These are phyloP conservation scores for Eutypa lata DNA, from an alignment of 2,329 filamentous ascomycete species.

Conservation along the genomic window DNA sequence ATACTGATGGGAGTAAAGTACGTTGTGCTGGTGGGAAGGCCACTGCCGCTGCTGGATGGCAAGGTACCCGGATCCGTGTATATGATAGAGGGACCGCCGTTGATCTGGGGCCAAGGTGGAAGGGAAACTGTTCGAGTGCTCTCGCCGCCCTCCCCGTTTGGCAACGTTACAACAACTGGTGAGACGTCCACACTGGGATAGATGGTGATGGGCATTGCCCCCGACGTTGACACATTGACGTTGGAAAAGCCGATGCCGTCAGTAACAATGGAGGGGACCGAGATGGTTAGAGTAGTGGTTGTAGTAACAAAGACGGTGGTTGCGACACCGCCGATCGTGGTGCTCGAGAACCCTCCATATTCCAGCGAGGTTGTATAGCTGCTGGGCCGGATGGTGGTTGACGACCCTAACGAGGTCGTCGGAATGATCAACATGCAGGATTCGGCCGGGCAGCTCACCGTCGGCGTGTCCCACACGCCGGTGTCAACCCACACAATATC, in stretches of 20 bases:
- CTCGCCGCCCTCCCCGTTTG: no score
- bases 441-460: no score
- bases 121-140: no score
- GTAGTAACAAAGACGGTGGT: slow-evolving; percentile 4
- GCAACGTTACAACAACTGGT: no score
- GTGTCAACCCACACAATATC: no score
- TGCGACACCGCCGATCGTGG: slow-evolving; percentile 4
- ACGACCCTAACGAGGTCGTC: no score
- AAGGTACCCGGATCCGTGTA: slow-evolving; percentile 9
- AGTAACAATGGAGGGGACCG: slow-evolving; percentile 9
- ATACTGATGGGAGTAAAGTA: slow-evolving; percentile 6
- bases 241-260: slow-evolving; percentile 15
- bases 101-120: no score
- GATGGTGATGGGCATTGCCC: no score
- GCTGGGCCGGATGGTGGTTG: no score
- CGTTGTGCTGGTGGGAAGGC: slow-evolving; percentile 10
- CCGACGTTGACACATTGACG: slow-evolving; percentile 11
- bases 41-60: slow-evolving; percentile 13
- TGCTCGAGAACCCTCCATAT: slow-evolving; percentile 9
- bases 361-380: slow-evolving; percentile 17
- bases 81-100: slow-evolving; percentile 13
- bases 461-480: no score
- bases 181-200: no score
- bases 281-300: slow-evolving; percentile 11
- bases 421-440: no score